Base-by-base conservation (phyloP, 2,329 filamentous ascomycete species). In the Ophiostoma ulmi region DNA sequence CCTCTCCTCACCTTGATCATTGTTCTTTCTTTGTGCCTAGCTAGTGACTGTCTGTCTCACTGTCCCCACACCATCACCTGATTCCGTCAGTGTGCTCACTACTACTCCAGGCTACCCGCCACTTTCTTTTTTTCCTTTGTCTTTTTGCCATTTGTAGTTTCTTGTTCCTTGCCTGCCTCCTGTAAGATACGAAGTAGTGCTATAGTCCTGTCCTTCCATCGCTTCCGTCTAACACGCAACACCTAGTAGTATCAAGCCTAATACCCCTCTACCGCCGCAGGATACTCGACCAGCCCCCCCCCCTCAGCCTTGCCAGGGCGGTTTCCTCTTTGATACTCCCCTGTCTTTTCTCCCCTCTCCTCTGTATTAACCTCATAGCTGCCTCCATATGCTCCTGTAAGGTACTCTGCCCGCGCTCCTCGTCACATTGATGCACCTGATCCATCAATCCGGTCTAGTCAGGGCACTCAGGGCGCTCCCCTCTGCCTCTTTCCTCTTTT, bases 231-330 rank as follows among this genome's bases (percentile, higher is more conserved):
- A 63, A 26, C 5, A 35, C 58, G 22, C 13, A 61, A 20, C 55
- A 61, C n/a, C 55, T 26, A 26, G n/a, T 61, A 22, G 44, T 52
- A 52, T 52, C 48, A n/a, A 7, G 10, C 38, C 38, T 39, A 39
- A 48, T 63, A 63, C 26, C 58, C 58, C 58, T 63, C 58, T 63
- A 35, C 58, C 26, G 13, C 58, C 55, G 26, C 55, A 26, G 13
- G 55, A 22, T 61, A 61, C 55, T 61, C 55, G 5, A 26, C 55
- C 22, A 61, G 13, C 26, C 55, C 55, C 55, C 55, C 55, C 55
- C 63, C 63, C 63, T 65, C 63, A 65, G 63, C 63, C 63, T 65
- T 65, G 63, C 63, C 35, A 65, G 63, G 63, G 63, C 63, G 63
- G 20, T 63, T 65, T 39, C 36, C 10, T 65, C 35, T 38, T 64